Evolutionary conservation across 2,329 filamentous ascomycete species (phyloP).

Genomic region (Diaporthe longicolla): DNA sequence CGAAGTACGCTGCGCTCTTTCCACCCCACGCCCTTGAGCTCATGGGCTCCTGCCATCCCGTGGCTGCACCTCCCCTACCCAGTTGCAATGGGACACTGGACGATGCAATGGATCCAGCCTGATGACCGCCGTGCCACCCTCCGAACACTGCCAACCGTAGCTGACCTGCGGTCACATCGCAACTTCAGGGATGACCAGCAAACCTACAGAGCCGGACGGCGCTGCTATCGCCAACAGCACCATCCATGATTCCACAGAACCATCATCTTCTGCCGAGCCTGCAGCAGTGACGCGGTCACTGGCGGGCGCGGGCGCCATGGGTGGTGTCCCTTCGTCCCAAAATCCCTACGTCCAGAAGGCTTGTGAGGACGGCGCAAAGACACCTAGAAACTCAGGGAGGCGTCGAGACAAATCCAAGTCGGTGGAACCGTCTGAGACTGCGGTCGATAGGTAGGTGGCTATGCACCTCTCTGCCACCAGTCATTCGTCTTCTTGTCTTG

Average conservation of each 20-base stretch:
- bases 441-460: constrained; percentile 29
- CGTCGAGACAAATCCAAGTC: constrained; percentile 17
- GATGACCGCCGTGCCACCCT: background rate
- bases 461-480: no score
- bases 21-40: background rate
- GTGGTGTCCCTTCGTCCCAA: constrained; percentile 2
- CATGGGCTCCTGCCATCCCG: no score
- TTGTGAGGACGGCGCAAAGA: constrained; percentile 7
- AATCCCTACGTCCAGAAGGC: background rate
- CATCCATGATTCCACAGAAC: background rate
- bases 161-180: constrained; percentile 7
- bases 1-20: constrained; percentile 31
- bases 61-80: constrained; percentile 10
- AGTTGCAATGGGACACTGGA: background rate
- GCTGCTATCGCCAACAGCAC: constrained; percentile 3
- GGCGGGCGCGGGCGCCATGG: constrained; percentile 22
- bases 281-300: background rate
- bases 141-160: background rate
- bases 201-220: constrained; percentile 5
- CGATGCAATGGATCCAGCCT: background rate
- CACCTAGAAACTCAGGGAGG: constrained; percentile 1
- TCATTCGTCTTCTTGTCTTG: background rate
- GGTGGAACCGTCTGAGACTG: constrained; percentile 2
- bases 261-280: constrained; percentile 17
- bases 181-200: constrained; percentile 24